Evolutionary conservation across 2,329 filamentous ascomycete species (phyloP), one percentile per base, ranked within the genome.

Genomic region (Cladobotryum mycophilum): DNA sequence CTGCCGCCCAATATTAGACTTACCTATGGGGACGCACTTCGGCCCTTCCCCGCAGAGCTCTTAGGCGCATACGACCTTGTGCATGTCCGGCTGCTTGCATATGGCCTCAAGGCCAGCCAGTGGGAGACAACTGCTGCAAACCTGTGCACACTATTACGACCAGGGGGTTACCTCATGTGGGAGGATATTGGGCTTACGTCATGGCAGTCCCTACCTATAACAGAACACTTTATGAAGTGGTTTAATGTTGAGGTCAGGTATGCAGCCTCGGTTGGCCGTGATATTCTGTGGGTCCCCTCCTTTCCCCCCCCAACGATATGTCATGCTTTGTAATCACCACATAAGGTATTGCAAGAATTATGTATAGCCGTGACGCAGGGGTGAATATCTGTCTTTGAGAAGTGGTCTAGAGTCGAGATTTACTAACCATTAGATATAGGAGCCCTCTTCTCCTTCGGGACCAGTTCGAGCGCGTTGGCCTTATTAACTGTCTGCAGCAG

Each of bases 141-240:
- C 13, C 17, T 56, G 14, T 35, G 34, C 11, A 47, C 46, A 1
- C 11, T 59, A 5, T 41, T 59, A 2, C 36, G 38, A 17, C 56
- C 56, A 1, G 55, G 56, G 0, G 57, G 55, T 0, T 57, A 48
- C 4, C 40, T 59, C 14, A 37, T 55, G 2, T 59, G 57, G 55
- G 52, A 56, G 11, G 57, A 59, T 14, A 30, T 47, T 12, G 15
- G 45, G 5, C 20, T 17, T 22, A 22, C 41, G 41, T 17, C 41
- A 20, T 42, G 41, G 41, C 41, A 42, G 17, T 42, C n/a, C 41
- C 20, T 42, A 17, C 41, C 41, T 9, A 20, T 42, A 18, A 42
- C 41, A 18, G 41, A 42, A 11, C n/a, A 18, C 17, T 42, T 18
- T 18, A 25, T 25, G 41, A 42, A 42, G 18, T 20, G 15, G 41